These are phyloP conservation scores for Beauveria asiatica DNA, from an alignment of 2,329 filamentous ascomycete genomes.

Conservation along the genomic window DNA sequence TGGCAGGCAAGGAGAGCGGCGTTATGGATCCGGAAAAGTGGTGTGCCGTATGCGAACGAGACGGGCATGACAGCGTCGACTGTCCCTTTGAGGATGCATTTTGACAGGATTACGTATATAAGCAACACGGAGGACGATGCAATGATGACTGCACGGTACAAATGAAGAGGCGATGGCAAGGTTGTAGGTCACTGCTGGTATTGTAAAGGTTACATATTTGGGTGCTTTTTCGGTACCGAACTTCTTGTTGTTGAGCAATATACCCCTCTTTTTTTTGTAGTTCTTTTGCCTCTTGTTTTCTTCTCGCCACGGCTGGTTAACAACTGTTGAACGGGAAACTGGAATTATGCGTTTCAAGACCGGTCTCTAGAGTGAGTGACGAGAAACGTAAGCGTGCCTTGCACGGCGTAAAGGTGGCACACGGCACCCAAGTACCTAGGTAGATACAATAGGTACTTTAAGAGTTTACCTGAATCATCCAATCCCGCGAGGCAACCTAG, in stretches of 20 bases:
- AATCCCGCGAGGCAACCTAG: no score
- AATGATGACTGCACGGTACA: neutral
- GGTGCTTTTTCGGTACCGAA: neutral
- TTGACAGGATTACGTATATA: slow-evolving; percentile 24
- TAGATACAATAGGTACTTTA: no score
- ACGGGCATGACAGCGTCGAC: slow-evolving; percentile 93
- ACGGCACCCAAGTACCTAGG: no score
- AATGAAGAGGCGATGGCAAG: neutral
- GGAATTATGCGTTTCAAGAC: no score
- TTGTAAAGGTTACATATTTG: neutral
- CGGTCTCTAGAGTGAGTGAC: no score
- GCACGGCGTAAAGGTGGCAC: no score
- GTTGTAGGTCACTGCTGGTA: neutral
- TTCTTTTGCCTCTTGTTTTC: neutral
- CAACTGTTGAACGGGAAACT: no score
- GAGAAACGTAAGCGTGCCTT: no score
- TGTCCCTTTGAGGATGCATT: slow-evolving; percentile 85
- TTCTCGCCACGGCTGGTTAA: neutral
- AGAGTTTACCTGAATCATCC: no score
- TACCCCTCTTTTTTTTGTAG: slow-evolving; percentile 1
- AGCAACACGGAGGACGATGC: neutral
- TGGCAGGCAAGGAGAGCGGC: slow-evolving; percentile 71
- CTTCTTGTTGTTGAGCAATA: slow-evolving; percentile 4
- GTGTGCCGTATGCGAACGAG: slow-evolving; percentile 93
- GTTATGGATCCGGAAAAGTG: slow-evolving; percentile 80